Percentiles rank a stretch among this genome's conserved stretches.
phyloP scores from a whole-genome alignment of 1,284 basidiomycete genomes.

The Boletellus deceptivus region DNA sequence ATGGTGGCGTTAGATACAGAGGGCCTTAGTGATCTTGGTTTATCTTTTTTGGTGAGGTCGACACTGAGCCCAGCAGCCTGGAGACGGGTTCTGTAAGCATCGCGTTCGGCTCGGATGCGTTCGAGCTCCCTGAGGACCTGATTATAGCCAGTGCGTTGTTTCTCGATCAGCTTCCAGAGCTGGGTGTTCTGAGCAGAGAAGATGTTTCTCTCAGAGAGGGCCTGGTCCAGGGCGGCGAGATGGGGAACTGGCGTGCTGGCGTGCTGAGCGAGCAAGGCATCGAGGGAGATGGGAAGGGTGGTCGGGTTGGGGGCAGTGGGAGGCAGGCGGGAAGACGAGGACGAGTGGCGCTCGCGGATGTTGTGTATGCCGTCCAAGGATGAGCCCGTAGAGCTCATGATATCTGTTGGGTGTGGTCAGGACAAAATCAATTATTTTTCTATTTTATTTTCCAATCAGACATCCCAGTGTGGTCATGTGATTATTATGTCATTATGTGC shows the following conservation, averaged over 20 bases:
- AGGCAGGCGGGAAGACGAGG: constrained; percentile 23
- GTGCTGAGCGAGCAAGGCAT: constrained; percentile 55
- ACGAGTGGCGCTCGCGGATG: constrained; percentile 28
- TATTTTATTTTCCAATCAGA: background rate
- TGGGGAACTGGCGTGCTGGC: constrained; percentile 52
- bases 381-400: constrained; percentile 17
- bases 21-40: constrained; percentile 24
- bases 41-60: constrained; percentile 31
- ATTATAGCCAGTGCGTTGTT: constrained; percentile 71
- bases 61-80: constrained; percentile 37
- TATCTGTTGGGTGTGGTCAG: background rate
- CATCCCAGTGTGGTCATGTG: background rate
- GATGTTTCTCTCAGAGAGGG: constrained; percentile 73
- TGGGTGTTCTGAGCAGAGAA: constrained; percentile 82
- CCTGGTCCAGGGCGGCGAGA: constrained; percentile 68
- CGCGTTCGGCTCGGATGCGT: constrained; percentile 77
- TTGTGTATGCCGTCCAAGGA: constrained; percentile 9
- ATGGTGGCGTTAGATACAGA: constrained; percentile 25
- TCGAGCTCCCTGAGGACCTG: constrained; percentile 78
- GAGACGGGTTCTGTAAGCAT: constrained; percentile 56
- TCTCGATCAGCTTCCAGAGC: constrained; percentile 91
- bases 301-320: constrained; percentile 29
- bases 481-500: background rate
- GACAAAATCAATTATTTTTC: background rate
- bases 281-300: constrained; percentile 47